Evolutionary conservation across 2,329 filamentous ascomycete species (phyloP).

Genomic region (Celoporthe dispersa): DNA sequence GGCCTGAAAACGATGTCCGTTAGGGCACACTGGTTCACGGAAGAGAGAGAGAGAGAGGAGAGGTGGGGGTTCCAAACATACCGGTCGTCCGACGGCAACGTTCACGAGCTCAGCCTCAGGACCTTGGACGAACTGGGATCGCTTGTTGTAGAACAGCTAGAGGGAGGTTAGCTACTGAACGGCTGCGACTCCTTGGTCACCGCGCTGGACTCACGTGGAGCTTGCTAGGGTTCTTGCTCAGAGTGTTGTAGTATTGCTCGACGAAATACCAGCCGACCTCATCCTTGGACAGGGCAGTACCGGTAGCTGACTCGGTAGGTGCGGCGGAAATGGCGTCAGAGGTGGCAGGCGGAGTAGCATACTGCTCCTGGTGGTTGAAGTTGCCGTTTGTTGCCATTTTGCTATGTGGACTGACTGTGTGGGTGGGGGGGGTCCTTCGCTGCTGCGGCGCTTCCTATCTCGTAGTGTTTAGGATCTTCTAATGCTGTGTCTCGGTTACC

Average conservation of each 20-base stretch:
- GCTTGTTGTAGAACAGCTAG: conserved; percentile 92
- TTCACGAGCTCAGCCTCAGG: conserved; percentile 86
- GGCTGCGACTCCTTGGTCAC: neutral
- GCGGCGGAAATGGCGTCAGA: conserved; percentile 38
- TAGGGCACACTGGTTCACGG: conserved; percentile 5
- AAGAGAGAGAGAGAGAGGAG: neutral
- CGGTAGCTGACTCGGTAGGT: conserved; percentile 34
- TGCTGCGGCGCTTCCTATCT: conserved; percentile 1
- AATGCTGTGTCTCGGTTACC: neutral
- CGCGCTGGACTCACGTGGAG: conserved; percentile 66
- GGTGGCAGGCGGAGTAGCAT: conserved; percentile 39
- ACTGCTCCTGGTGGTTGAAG: conserved; percentile 51
- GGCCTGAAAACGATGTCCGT: conserved; percentile 54
- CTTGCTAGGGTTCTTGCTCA: conserved; percentile 93
- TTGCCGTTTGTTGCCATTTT: conserved; percentile 64
- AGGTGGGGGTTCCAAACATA: conserved; percentile 50
- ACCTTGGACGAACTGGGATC: conserved; percentile 92
- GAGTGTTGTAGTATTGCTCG: conserved; percentile 97
- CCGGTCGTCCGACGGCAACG: conserved; percentile 85
- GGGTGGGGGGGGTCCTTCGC: neutral
- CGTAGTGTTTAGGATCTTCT: neutral
- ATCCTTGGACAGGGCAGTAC: conserved; percentile 70
- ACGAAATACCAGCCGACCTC: conserved; percentile 99
- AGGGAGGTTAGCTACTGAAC: conserved; percentile 7
- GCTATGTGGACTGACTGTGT: conserved; percentile 30